Evolutionary conservation across 83 land plant genomes (phyloP), one percentile per base, ranked within the genome.

Genomic region (Picea abies): DNA sequence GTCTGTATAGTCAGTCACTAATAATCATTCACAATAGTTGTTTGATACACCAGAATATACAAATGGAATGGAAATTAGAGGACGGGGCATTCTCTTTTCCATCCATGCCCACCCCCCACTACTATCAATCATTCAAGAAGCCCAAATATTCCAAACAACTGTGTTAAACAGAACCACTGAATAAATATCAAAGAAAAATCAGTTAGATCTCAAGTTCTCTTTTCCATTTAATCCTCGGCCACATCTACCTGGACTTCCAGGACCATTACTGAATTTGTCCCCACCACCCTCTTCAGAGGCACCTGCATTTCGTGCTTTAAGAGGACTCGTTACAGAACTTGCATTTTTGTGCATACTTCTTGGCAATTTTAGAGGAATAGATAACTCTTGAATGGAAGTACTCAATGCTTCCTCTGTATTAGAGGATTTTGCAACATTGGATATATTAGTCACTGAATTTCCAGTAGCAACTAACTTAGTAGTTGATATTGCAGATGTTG

Each of bases 151-250:
- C 52, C 52, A 47, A 47, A 47, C 52, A 47, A 47, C 52, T 8
- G 0, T 47, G 52, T 47, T 47, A 47, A 47, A 47, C 52, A 47
- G 52, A 47, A 8, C 10, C 52, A 47, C 52, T 47, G 52, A 47
- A 47, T 47, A 47, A 47, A 47, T 47, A 47, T 7, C 52, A 47
- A 47, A 47, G 7, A 7, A 47, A 47, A 47, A 52, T 56, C 22
- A 77, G 32, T 15, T 77, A 26, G 60, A 56, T 58, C 63, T 77
- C 37, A 22, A 4, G 49, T 77, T 77, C 79, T 77, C 79, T 56
- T 77, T 77, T 77, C 79, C 79, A 26, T 77, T 77, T 25, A 47
- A 17, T n/a, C 78, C 78, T 76, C 78, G 52, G 23, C 25, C 60
- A 76, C 23, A 44, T 49, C 22, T 76, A 23, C 60, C 60, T 0